phyloP scores from a whole-genome alignment of 176 grass and related monocot genomes.

The Rhipidocladum racemiflorum region DNA sequence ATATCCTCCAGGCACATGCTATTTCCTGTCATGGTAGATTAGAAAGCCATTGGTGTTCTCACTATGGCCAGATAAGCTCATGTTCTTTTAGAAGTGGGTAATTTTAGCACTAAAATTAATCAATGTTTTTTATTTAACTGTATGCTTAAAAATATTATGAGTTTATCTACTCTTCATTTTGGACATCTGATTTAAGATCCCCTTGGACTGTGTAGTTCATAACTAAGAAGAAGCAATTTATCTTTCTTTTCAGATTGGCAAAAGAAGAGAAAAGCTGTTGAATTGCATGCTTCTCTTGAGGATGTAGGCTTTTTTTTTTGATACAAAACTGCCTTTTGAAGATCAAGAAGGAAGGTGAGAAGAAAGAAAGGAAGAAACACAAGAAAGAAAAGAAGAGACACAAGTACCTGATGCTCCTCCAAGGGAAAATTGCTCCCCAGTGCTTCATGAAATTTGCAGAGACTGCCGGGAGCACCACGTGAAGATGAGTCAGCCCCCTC shows the following conservation, averaged over 20 bases:
- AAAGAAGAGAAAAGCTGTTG: constrained; percentile 91
- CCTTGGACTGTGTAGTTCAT: not conserved
- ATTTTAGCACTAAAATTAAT: not conserved
- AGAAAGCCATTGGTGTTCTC: constrained; percentile 80
- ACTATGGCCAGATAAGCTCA: constrained; percentile 94
- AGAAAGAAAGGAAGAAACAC: no score
- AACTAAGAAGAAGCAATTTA: constrained; percentile 14
- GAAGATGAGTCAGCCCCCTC: no score
- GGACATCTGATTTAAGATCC: not conserved
- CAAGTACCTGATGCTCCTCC: no score
- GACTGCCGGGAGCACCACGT: no score
- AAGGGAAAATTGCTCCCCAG: no score
- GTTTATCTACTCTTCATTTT: not conserved
- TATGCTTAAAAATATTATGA: no score
- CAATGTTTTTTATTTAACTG: not conserved
- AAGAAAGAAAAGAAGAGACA: no score
- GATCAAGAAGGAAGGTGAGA: no score
- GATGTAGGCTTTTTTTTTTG: no score
- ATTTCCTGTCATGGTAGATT: constrained; percentile 85
- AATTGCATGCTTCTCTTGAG: constrained; percentile 97
- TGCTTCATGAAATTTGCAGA: no score
- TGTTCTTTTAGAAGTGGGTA: constrained; percentile 90
- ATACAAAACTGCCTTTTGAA: no score
- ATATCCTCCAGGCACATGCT: no score
- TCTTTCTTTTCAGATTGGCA: constrained; percentile 62